Percentiles rank a stretch among this genome's conserved stretches.
Conservation (phyloP, 257 asterid species). For the Agastache rugosa region DNA sequence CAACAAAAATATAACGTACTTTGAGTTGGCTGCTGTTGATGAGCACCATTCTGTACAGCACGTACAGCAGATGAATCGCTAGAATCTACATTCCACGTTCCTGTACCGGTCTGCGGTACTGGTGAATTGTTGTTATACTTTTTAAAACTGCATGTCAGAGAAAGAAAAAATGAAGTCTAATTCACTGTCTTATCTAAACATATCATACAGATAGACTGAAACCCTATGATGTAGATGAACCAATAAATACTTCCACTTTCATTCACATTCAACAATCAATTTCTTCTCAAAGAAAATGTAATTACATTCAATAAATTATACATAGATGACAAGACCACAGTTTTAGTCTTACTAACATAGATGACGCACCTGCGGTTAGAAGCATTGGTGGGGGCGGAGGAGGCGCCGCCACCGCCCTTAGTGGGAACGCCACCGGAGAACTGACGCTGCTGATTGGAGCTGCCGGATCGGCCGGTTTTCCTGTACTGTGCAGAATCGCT, state of each 20-base stretch:
- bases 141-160: slow-evolving; percentile 53
- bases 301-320: not conserved
- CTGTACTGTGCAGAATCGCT: slow-evolving; percentile 49
- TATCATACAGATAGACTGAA: slow-evolving; percentile 23
- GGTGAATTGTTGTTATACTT: slow-evolving; percentile 61
- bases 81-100: slow-evolving; percentile 50
- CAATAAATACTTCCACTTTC: not conserved
- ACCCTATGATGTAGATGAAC: slow-evolving; percentile 33
- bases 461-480: slow-evolving; percentile 50
- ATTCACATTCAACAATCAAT: slow-evolving; percentile 19
- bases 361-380: slow-evolving; percentile 41
- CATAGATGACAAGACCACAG: slow-evolving; percentile 12
- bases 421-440: slow-evolving; percentile 43
- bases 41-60: slow-evolving; percentile 64
- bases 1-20: slow-evolving; percentile 34
- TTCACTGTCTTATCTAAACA: slow-evolving; percentile 14
- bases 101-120: slow-evolving; percentile 56
- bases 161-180: slow-evolving; percentile 25
- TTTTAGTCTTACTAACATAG: slow-evolving; percentile 3
- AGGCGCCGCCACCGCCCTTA: slow-evolving; percentile 55
- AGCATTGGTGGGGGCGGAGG: slow-evolving; percentile 38
- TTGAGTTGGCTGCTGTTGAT: slow-evolving; percentile 44
- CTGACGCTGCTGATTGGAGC: slow-evolving; percentile 52
- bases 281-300: not conserved
- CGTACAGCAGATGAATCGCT: slow-evolving; percentile 42